phyloP scores from a whole-genome alignment of 139 green algal species.

The Desmodesmus armatus region DNA sequence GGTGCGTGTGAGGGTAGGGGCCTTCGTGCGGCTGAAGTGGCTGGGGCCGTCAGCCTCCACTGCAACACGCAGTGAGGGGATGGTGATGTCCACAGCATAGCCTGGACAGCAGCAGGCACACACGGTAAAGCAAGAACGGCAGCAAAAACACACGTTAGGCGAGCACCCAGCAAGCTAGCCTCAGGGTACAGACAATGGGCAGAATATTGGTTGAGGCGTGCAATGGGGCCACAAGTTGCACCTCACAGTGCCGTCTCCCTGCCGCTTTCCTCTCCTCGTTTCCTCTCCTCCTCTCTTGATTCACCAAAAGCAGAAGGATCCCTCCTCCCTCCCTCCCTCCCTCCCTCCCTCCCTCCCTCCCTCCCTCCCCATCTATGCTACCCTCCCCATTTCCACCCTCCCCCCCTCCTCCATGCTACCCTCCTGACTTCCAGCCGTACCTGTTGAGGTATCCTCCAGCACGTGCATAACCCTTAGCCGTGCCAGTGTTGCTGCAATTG shows the following conservation, averaged over 20 bases:
- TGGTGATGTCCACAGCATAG: constrained; percentile 62
- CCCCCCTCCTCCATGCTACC: no score
- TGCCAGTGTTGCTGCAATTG: constrained; percentile 55
- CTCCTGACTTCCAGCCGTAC: no score
- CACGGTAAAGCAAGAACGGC: neutral
- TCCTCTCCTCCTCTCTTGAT: no score
- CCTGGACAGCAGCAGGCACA: constrained; percentile 37
- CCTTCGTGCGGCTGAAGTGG: constrained; percentile 58
- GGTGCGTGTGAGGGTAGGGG: neutral
- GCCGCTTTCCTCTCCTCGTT: no score
- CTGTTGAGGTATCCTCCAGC: constrained; percentile 60
- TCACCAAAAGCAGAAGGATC: no score
- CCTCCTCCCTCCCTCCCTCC: no score
- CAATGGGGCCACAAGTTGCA: no score
- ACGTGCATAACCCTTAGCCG: constrained; percentile 52
- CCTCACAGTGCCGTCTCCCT: no score
- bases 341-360: neutral
- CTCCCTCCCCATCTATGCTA: neutral
- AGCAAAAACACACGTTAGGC: neutral
- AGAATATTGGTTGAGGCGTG: no score
- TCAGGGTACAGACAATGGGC: neutral
- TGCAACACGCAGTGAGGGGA: constrained; percentile 54
- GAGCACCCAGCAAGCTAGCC: neutral
- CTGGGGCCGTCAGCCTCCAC: constrained; percentile 74
- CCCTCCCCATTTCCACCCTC: neutral